Evolutionary conservation across 2,329 filamentous ascomycete genomes (phyloP).

Genomic region (Thermomyces lanuginosus): DNA sequence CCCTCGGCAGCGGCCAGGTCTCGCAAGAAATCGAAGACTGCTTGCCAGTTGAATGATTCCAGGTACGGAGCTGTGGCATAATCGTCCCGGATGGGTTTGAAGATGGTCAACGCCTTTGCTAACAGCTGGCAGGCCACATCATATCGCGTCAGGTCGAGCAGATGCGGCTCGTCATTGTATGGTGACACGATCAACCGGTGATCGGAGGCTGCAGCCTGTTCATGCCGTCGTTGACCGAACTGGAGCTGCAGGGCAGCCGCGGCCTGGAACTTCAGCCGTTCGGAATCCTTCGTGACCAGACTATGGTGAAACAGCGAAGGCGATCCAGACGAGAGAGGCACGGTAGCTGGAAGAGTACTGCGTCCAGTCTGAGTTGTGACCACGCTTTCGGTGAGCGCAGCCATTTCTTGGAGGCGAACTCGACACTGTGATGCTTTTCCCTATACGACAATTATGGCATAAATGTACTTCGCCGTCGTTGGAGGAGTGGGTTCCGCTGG

Average conservation of each 20-base stretch:
- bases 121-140: constrained; percentile 51
- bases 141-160: constrained; percentile 54
- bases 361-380: too few species aligned
- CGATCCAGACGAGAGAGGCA: too few species aligned
- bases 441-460: too few species aligned
- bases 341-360: too few species aligned
- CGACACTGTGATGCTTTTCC: too few species aligned
- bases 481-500: too few species aligned
- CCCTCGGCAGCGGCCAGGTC: constrained; percentile 33
- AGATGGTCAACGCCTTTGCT: constrained; percentile 50
- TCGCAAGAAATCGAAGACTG: constrained; percentile 42
- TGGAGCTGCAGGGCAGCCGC: constrained; percentile 19
- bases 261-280: constrained; percentile 19
- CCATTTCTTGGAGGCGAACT: too few species aligned
- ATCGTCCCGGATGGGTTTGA: constrained; percentile 47
- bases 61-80: constrained; percentile 64
- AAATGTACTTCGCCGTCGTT: too few species aligned
- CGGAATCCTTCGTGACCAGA: constrained; percentile 17
- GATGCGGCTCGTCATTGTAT: constrained; percentile 53
- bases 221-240: constrained; percentile 7
- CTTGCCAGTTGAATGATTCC: constrained; percentile 63
- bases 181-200: constrained; percentile 51
- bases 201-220: constrained; percentile 8
- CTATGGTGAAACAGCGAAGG: constrained; percentile 15
- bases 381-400: constrained; percentile 2